A percentile compares a stretch with the other conserved stretches of the same genome.
Conservation (phyloP, 73 alveolate genomes). For the Paramecium octaurelia region DNA sequence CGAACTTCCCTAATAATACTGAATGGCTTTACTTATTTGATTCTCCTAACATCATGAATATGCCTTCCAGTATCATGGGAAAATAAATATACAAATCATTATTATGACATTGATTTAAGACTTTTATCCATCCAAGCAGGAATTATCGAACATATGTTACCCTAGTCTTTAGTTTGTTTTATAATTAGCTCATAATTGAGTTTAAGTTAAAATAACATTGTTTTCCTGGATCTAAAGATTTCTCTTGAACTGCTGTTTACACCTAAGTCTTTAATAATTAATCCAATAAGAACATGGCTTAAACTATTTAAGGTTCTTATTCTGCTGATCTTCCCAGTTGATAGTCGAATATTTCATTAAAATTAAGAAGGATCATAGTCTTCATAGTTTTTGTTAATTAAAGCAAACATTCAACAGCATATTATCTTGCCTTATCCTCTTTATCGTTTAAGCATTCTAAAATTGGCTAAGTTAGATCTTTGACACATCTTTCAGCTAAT, state of each 20-base stretch:
- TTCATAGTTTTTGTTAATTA: neutral
- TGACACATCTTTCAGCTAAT: neutral
- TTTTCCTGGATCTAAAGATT: neutral
- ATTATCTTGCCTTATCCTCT: neutral
- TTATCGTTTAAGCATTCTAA: conserved; percentile 30
- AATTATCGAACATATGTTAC: neutral
- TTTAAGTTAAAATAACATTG: neutral
- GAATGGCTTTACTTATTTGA: neutral
- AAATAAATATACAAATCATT: conserved; percentile 12
- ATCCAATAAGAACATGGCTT: neutral
- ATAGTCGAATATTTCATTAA: conserved; percentile 27
- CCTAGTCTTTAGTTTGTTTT: neutral
- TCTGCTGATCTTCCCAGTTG: conserved; percentile 8
- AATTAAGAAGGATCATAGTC: conserved; percentile 6
- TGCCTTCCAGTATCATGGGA: conserved; percentile 4
- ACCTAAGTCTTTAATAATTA: neutral
- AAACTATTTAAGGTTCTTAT: neutral
- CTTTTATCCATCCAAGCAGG: conserved; percentile 1
- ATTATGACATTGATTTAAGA: neutral
- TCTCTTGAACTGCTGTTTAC: neutral
- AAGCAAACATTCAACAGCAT: conserved; percentile 16
- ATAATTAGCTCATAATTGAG: neutral
- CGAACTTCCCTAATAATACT: neutral
- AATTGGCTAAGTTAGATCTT: conserved; percentile 7
- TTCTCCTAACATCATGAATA: conserved; percentile 47